Percentiles rank a stretch among this genome's conserved stretches.
These are phyloP conservation scores for Wickerhamiella occidentalis DNA, from an alignment of 805 yeast genomes.

Conservation along the genomic window DNA sequence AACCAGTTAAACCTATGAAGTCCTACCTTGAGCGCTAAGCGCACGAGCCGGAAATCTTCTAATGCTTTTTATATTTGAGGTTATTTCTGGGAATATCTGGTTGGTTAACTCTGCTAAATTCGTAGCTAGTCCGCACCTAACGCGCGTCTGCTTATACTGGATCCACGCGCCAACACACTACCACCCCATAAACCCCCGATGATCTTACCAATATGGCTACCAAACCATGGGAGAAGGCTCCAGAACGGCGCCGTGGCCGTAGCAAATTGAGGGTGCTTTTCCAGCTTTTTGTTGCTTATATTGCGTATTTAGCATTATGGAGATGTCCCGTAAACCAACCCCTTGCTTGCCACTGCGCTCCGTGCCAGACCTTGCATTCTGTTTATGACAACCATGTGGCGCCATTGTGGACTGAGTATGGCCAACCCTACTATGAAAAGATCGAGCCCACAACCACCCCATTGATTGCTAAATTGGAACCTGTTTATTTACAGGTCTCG, in stretches of 20 bases:
- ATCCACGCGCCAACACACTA: too few relatives aligned
- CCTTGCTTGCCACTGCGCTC: conserved; percentile 3
- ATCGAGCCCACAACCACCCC: conserved; percentile 4
- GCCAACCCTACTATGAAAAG: conserved; percentile 4
- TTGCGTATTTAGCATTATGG: conserved; percentile 11
- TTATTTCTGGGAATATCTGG: too few relatives aligned
- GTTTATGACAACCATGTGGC: conserved; percentile 2
- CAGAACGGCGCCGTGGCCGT: neutral
- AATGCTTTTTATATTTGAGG: too few relatives aligned
- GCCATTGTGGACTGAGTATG: conserved; percentile 7
- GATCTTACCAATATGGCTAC: neutral
- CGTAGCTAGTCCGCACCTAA: too few relatives aligned
- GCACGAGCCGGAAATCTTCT: too few relatives aligned
- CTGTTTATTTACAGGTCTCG: neutral
- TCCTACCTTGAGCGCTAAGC: too few relatives aligned
- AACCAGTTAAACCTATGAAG: too few relatives aligned
- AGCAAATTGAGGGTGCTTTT: neutral
- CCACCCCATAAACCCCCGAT: neutral
- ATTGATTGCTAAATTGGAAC: neutral
- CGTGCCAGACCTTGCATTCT: conserved; percentile 4
- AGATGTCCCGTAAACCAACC: conserved; percentile 12
- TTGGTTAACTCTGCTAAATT: too few relatives aligned
- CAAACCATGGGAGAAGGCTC: conserved; percentile 5
- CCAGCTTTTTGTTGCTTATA: conserved; percentile 4
- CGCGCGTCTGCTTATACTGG: too few relatives aligned